Base-by-base conservation (phyloP, 306 rosid species). In the Alnus rubra region DNA sequence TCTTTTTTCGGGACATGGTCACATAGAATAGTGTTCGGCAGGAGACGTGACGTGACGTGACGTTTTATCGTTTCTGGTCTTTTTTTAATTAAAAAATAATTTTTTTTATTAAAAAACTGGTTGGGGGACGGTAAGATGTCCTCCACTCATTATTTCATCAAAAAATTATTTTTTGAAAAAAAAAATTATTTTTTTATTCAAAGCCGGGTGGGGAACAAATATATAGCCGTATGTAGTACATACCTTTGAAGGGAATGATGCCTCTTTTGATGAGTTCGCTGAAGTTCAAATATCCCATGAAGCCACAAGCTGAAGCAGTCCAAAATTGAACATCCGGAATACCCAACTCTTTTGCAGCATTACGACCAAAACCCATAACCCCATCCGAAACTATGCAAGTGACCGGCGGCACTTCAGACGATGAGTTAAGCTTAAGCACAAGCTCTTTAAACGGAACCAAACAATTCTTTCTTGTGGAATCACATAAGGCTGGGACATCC, bases 241-340 rank as follows among this genome's bases (percentile, higher is more conserved):
- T 71, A 78, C 88, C 88, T 84, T 74, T 60, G 82, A 84, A 81
- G 7, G 88, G 85, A 75, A 80, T 31, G n/a, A 84, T 81, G 42
- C 82, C 82, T 69, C 88, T 80, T 9, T 49, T 56, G 30, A 60
- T 14, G 47, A 81, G 88, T 30, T 74, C 88, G 51, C 52, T 39
- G 30, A 73, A 84, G 18, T 78, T 76, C 30, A 81, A 59, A 18
- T 81, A 84, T n/a, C 80, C 85, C 82, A 80, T 73, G 80, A 80
- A 81, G 16, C 87, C 71, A 77, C 87, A 84, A 74, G 82, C 88
- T 52, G 88, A 84, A 42, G 85, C 76, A 44, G 85, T 84, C 85
- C 88, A 81, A 49, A 84, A 81, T 67, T 78, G 85, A 78, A 48
- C 82, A 50, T 81, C 80, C 1, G 82, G 82, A 51, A 84, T 81